Percentiles rank a stretch among this genome's conserved stretches.
phyloP scores from a whole-genome alignment of 768 basidiomycete species.

The Lentinula lateritia region DNA sequence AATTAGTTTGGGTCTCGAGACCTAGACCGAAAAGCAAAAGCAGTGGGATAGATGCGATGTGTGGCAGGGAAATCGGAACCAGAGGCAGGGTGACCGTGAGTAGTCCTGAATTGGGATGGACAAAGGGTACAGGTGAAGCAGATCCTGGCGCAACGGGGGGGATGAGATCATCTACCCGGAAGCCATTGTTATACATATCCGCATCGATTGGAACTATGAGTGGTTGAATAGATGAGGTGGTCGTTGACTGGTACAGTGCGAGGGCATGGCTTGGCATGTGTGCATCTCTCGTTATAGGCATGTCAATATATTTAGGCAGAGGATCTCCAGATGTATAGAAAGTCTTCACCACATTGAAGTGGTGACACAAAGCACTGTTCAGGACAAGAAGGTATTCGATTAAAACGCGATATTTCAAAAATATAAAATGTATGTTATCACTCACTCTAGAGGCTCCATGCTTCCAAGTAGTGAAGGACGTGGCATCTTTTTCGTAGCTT shows the following conservation, averaged over 20 bases:
- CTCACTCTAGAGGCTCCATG: slow-evolving; percentile 30
- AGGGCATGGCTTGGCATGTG: slow-evolving; percentile 55
- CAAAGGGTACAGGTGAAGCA: slow-evolving; percentile 25
- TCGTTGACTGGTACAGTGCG: slow-evolving; percentile 31
- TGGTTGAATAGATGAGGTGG: slow-evolving; percentile 24
- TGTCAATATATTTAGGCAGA: slow-evolving; percentile 40
- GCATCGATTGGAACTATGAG: slow-evolving; percentile 50
- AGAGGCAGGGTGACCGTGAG: slow-evolving; percentile 47
- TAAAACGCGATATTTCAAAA: background rate
- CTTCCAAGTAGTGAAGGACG: slow-evolving; percentile 26
- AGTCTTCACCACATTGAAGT: slow-evolving; percentile 33
- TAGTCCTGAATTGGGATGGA: slow-evolving; percentile 13
- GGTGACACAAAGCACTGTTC: slow-evolving; percentile 35
- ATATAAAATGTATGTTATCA: background rate
- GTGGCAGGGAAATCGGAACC: slow-evolving; percentile 43
- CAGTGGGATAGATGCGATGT: slow-evolving; percentile 48
- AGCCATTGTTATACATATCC: slow-evolving; percentile 35
- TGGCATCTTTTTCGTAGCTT: slow-evolving; percentile 17
- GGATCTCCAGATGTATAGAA: slow-evolving; percentile 7
- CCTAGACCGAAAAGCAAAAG: slow-evolving; percentile 55
- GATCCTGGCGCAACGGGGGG: slow-evolving; percentile 26
- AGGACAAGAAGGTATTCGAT: background rate
- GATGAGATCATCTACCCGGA: slow-evolving; percentile 27
- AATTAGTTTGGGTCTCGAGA: slow-evolving; percentile 41
- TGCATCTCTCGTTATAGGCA: slow-evolving; percentile 39